phyloP scores from a whole-genome alignment of 2,329 filamentous ascomycete species.

The Aureobasidium pullulans region DNA sequence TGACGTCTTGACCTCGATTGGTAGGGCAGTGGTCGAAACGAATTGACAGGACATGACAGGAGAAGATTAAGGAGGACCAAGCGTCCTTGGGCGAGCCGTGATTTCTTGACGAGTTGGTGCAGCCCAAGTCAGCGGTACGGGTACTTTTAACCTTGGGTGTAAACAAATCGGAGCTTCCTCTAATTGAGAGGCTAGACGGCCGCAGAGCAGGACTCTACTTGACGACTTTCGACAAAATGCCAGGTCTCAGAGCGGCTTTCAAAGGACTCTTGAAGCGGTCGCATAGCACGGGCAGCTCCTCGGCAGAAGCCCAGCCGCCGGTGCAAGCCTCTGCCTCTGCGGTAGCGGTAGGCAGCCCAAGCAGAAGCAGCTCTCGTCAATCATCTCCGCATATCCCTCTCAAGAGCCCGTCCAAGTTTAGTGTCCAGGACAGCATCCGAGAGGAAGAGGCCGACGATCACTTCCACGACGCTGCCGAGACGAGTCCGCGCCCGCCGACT shows the following conservation, averaged over 20 bases:
- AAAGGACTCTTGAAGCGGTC: slow-evolving; percentile 1
- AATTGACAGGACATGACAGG: slow-evolving; percentile 1
- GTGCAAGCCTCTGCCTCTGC: neutral
- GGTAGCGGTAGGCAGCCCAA: neutral
- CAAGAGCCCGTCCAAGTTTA: slow-evolving; percentile 11
- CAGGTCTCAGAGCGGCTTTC: neutral
- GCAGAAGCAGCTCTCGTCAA: neutral
- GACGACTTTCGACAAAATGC: neutral
- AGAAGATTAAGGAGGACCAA: slow-evolving; percentile 11
- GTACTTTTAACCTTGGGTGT: neutral
- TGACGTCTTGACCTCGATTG: neutral
- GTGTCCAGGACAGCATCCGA: slow-evolving; percentile 7
- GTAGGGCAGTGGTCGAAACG: neutral
- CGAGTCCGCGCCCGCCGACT: neutral
- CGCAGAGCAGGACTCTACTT: too few relatives aligned
- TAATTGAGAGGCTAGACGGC: too few relatives aligned
- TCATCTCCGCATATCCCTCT: neutral
- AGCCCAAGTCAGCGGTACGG: neutral
- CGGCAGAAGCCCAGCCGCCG: slow-evolving; percentile 1
- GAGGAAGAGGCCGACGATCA: slow-evolving; percentile 3
- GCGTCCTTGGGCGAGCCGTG: neutral
- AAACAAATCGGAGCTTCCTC: neutral
- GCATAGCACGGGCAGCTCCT: slow-evolving; percentile 7
- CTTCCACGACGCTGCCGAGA: slow-evolving; percentile 5
- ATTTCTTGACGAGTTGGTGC: neutral